Base-by-base conservation (phyloP, 805 yeast species). In the Diddensiella transvaalensis region DNA sequence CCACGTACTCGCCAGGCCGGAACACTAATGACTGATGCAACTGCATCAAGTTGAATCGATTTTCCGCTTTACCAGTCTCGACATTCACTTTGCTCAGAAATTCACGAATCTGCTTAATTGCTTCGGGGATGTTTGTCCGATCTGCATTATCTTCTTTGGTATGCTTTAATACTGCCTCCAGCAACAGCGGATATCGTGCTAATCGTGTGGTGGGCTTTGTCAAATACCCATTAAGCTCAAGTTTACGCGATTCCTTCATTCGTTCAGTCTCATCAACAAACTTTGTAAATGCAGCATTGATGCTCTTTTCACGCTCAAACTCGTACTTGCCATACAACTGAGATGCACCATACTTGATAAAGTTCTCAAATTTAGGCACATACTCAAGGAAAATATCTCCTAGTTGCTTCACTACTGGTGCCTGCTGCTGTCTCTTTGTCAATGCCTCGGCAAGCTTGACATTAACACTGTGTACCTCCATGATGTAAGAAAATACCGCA, bases 181-280 rank as follows among this genome's bases (percentile, higher is more conserved):
- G 73, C 49, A 93, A 73, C 43, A 93, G 70, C 55, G 95, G 96
- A 68, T 93, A 93, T 56, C 98, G 75, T 6, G 97, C 98, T 26
- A 96, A 89, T 64, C 99, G 79, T 13, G 96, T 89, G 1, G 96
- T 90, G 44, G 98, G 97, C 61, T 91, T 95, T 4, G 96, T 87
- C 54, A 93, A 74, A 61, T 89, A 93, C 0, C 98, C 93, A 22
- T 91, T 86, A 46, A 93, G 82, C 67, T 95, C 97, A 51, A 91
- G 80, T 68, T 89, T 87, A 60, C 96, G 78, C 32, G 88, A 79
- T 70, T 87, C 96, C 3, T 87, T 87, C 55, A 85, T 73, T 60
- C 87, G 79, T 59, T 87, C 95, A 3, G 90, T 85, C 49, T 88
- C 96, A 61, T 87, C 96, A 49, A 91, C 87, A 65, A 93, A 93